These are phyloP conservation scores for Beauveria sp. DNA, from an alignment of 2,329 filamentous ascomycete genomes.

Conservation along the genomic window DNA sequence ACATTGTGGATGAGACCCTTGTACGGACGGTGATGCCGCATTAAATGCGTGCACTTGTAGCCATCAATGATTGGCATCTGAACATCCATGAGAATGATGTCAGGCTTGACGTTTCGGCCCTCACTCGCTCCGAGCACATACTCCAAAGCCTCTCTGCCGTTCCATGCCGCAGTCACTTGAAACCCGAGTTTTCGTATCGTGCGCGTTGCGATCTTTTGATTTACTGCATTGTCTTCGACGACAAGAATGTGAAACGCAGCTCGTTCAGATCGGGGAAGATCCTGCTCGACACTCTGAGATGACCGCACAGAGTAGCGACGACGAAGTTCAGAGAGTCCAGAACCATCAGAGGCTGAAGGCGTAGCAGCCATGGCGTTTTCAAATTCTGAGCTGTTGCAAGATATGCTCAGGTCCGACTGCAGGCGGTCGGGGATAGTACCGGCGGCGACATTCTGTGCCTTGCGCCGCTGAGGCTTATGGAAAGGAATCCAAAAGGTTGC, in stretches of 20 bases:
- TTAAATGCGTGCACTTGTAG: slow-evolving; percentile 66
- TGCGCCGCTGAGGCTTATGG: slow-evolving; percentile 52
- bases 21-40: slow-evolving; percentile 62
- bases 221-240: slow-evolving; percentile 72
- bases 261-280: slow-evolving; percentile 49
- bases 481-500: slow-evolving; percentile 73
- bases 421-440: slow-evolving; percentile 60
- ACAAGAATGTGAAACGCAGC: slow-evolving; percentile 62
- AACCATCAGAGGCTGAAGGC: slow-evolving; percentile 24
- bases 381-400: slow-evolving; percentile 59
- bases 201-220: slow-evolving; percentile 69
- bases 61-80: slow-evolving; percentile 73
- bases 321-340: slow-evolving; percentile 18
- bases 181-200: slow-evolving; percentile 70
- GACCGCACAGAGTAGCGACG: slow-evolving; percentile 28
- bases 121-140: slow-evolving; percentile 53
- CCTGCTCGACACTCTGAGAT: slow-evolving; percentile 32
- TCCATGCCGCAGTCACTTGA: slow-evolving; percentile 63
- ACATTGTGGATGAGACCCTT: slow-evolving; percentile 51
- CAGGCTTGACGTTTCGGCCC: slow-evolving; percentile 48
- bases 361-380: slow-evolving; percentile 37
- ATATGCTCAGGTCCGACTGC: slow-evolving; percentile 55
- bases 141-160: slow-evolving; percentile 70
- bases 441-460: slow-evolving; percentile 48
- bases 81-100: slow-evolving; percentile 73